Evolutionary conservation across 805 yeast species (phyloP).

Genomic region (Cyberlindnera saturnus): DNA sequence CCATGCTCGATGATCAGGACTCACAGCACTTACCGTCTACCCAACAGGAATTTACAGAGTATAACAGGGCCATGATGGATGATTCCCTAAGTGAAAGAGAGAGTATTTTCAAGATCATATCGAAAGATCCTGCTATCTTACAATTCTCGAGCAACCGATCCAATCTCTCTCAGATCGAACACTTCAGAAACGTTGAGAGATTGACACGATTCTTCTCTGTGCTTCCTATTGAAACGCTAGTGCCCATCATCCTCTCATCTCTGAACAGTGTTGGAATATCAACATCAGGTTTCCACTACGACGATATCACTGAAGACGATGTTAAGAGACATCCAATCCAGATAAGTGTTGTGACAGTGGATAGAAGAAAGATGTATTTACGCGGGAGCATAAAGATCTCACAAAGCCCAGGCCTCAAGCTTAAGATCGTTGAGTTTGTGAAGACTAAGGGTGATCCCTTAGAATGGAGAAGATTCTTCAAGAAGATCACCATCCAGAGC

Average conservation of each 20-base stretch:
- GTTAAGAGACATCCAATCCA: constrained; percentile 11
- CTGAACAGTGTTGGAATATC: constrained; percentile 37
- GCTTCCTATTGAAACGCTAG: constrained; percentile 35
- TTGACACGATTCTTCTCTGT: constrained; percentile 48
- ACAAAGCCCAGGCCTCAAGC: constrained; percentile 29
- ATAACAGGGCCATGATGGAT: constrained; percentile 22
- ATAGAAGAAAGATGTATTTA: constrained; percentile 38
- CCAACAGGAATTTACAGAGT: constrained; percentile 36
- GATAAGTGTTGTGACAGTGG: constrained; percentile 31
- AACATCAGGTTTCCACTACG: constrained; percentile 14
- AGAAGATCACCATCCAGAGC: constrained; percentile 48
- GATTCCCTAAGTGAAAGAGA: constrained; percentile 21
- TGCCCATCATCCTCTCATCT: constrained; percentile 36
- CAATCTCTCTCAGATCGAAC: constrained; percentile 2
- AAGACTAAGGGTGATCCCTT: constrained; percentile 61
- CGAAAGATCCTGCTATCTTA: constrained; percentile 45
- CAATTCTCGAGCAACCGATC: constrained; percentile 34
- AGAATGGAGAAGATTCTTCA: constrained; percentile 68
- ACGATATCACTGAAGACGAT: constrained; percentile 7
- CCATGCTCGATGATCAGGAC: constrained; percentile 34
- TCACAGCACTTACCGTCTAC: constrained; percentile 28
- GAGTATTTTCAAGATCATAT: constrained; percentile 30
- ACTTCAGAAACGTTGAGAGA: constrained; percentile 25
- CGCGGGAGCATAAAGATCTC: constrained; percentile 42
- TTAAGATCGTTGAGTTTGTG: constrained; percentile 47